These are phyloP conservation scores for Dictyostelium intermedium DNA, from an alignment of 78 protist genomes.

Conservation along the genomic window DNA sequence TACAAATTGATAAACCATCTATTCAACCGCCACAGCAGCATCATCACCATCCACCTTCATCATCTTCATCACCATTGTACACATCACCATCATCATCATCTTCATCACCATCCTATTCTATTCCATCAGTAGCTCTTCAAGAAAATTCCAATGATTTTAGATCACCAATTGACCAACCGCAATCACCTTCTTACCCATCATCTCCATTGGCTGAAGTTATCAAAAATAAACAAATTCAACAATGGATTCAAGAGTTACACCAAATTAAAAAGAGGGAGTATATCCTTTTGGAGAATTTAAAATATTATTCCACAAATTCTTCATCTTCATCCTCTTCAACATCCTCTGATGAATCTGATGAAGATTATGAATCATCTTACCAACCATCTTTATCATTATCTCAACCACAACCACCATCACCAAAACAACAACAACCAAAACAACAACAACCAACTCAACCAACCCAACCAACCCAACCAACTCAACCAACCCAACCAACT, in stretches of 20 bases:
- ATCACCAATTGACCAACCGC: constrained; percentile 7
- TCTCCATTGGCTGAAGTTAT: neutral
- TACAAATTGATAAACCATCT: neutral
- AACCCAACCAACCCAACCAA: neutral
- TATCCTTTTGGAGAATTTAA: constrained; percentile 37
- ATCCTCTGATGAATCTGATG: neutral
- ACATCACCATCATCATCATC: constrained; percentile 20
- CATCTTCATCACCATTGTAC: constrained; percentile 2
- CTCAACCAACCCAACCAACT: too few relatives aligned
- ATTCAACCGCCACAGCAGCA: neutral
- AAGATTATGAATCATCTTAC: neutral
- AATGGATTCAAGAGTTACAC: constrained; percentile 66
- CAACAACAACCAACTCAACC: neutral
- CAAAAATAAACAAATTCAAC: constrained; percentile 18
- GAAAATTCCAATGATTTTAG: neutral
- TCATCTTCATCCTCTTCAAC: neutral
- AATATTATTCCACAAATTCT: neutral
- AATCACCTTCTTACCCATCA: constrained; percentile 5
- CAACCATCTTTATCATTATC: neutral
- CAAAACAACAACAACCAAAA: neutral
- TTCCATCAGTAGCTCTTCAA: constrained; percentile 16
- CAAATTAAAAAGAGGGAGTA: constrained; percentile 48
- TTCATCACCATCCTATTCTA: constrained; percentile 14
- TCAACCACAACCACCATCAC: neutral
- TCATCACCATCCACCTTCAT: neutral